Conservation (phyloP, 2,329 filamentous ascomycete species). For the Cladosporium sp. region DNA sequence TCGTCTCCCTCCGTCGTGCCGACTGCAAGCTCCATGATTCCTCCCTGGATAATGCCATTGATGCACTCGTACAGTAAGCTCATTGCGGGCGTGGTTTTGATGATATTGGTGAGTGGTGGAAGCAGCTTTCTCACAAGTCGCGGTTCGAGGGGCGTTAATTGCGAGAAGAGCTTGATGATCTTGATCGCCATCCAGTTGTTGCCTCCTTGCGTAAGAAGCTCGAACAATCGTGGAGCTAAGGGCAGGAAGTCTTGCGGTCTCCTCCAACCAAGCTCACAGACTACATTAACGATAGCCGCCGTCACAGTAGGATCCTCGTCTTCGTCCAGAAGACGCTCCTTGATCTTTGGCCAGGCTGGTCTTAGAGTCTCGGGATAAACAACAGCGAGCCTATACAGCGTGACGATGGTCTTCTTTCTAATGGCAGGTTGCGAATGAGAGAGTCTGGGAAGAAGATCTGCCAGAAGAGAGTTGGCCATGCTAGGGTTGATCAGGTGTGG, state of each 20-base stretch:
- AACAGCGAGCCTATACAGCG: constrained; percentile 86
- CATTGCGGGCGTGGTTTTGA: constrained; percentile 94
- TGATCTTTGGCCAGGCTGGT: constrained; percentile 95
- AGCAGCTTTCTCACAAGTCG: constrained; percentile 87
- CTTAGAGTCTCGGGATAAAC: constrained; percentile 95
- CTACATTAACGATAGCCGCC: constrained; percentile 92
- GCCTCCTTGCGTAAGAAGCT: constrained; percentile 83
- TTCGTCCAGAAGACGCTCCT: constrained; percentile 87
- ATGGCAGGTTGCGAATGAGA: constrained; percentile 83
- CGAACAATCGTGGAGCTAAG: constrained; percentile 86
- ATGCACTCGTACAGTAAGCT: constrained; percentile 98
- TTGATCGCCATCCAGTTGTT: constrained; percentile 99
- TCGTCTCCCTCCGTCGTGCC: constrained; percentile 83
- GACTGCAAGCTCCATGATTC: constrained; percentile 81
- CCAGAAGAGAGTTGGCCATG: constrained; percentile 83
- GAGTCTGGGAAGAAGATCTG: constrained; percentile 82
- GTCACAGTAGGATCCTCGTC: constrained; percentile 90
- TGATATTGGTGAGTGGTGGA: constrained; percentile 87
- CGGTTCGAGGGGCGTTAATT: constrained; percentile 87
- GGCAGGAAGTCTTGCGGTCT: constrained; percentile 92
- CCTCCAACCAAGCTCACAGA: constrained; percentile 94
- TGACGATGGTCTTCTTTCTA: constrained; percentile 94
- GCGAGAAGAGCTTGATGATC: constrained; percentile 96
- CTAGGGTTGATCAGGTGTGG: constrained; percentile 93
- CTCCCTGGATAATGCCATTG: constrained; percentile 95